Base-by-base conservation (phyloP, 441 rosid species). In the Populus tomentosa region DNA sequence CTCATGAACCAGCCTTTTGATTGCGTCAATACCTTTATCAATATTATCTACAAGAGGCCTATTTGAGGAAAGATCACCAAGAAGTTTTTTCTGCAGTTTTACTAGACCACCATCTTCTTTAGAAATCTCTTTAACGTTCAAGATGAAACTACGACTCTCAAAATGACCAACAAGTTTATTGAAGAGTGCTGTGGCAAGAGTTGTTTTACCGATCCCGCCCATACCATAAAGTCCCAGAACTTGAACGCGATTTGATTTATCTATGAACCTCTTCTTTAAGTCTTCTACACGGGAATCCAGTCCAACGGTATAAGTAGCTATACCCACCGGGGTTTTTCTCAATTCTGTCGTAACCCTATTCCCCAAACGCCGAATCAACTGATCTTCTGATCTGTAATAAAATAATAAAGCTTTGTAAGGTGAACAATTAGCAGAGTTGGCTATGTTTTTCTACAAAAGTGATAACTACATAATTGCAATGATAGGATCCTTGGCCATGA, bases 241-340 rank as follows among this genome's bases (percentile, higher is more conserved):
- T 23, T 21, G 28, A 40, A 71, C 20, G 32, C 35, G 14, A 5
- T 56, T 78, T 10, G 79, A 78, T 72, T 82, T 75, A 5, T 88
- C 81, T 7, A 88, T 8, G 46, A 85, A 72, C 9, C 64, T 53
- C 71, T 64, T 71, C 67, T 70, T 71, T 36, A 94, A 71, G 20
- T 77, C 70, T 26, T 85, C 71, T 0, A 82, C 21, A 18, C 86
- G 90, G 42, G 83, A 70, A 28, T 89, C 90, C 10, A 90, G 76
- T 70, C 94, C 97, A 77, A 92, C 93, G 0, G 82, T 77, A 75
- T 78, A 84, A 3, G 77, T 77, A 56, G 88, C 87, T 21, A 88
- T 81, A 20, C 62, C 82, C 38, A 90, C 72, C 7, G 88, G 91
- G 2, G 87, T 79, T 59, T 81, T 87, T 75, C 82, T 84, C 83